Evolutionary conservation across 176 grass and related monocot species (phyloP).

Genomic region (Metroxylon sagu): DNA sequence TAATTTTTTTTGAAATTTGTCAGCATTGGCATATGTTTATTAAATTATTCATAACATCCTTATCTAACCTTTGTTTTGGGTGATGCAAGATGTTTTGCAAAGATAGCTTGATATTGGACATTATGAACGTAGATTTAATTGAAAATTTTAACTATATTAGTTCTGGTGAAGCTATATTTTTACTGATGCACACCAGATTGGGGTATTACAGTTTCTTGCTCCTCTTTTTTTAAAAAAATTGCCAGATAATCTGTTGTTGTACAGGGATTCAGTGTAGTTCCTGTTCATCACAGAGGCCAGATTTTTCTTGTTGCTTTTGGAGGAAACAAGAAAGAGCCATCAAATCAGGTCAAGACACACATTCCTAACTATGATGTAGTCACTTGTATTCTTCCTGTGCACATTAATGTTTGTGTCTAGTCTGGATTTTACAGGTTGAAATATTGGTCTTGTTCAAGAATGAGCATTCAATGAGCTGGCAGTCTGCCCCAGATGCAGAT

Average conservation of each 20-base stretch:
- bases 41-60: no score
- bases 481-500: slow-evolving; percentile 69
- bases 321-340: slow-evolving; percentile 94
- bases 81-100: no score
- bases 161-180: no score
- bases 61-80: no score
- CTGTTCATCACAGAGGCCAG: slow-evolving; percentile 76
- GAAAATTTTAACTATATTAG: no score
- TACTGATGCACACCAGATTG: no score
- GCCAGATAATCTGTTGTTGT: slow-evolving; percentile 17
- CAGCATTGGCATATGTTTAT: no score
- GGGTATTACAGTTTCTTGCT: no score
- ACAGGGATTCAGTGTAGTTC: slow-evolving; percentile 96
- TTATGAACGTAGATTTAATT: no score
- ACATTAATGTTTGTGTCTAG: neutral
- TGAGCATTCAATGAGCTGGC: slow-evolving; percentile 76
- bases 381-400: slow-evolving; percentile 1
- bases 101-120: no score
- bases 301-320: slow-evolving; percentile 91
- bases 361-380: slow-evolving; percentile 2
- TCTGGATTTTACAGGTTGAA: slow-evolving; percentile 51
- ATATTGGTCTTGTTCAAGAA: slow-evolving; percentile 76
- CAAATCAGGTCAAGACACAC: slow-evolving; percentile 58
- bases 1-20: no score
- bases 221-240: neutral